A percentile compares a stretch with the other conserved stretches of the same genome.
phyloP scores from a whole-genome alignment of 306 rosid species.

The Oxytropis ochrocephala region DNA sequence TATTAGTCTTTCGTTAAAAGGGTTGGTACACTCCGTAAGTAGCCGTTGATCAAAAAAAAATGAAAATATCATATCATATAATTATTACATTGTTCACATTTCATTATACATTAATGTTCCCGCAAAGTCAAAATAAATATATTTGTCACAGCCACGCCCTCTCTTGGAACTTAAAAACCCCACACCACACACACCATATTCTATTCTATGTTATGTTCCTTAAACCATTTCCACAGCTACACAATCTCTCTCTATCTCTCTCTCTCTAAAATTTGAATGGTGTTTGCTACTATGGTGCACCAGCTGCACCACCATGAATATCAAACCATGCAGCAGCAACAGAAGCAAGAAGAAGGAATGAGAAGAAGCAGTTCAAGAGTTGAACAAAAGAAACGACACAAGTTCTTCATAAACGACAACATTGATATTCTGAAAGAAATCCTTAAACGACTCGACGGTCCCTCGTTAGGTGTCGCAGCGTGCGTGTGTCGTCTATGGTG shows the following conservation, averaged over 20 bases:
- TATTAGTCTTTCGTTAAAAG: too few species aligned
- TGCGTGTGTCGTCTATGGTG: constrained; percentile 92
- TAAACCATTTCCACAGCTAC: background rate
- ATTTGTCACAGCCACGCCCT: background rate
- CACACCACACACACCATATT: background rate
- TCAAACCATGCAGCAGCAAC: too few species aligned
- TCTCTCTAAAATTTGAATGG: background rate
- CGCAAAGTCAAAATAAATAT: constrained; percentile 12
- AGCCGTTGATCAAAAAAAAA: too few species aligned
- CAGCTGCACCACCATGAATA: constrained; percentile 4
- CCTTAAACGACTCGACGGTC: constrained; percentile 86
- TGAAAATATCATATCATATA: background rate
- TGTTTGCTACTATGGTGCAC: constrained; percentile 14
- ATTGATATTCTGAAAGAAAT: constrained; percentile 73
- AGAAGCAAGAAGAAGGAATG: constrained; percentile 6
- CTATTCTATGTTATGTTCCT: background rate
- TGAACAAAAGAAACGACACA: constrained; percentile 31
- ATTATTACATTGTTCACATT: background rate
- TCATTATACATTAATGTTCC: background rate
- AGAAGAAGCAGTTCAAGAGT: constrained; percentile 16
- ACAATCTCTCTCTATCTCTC: background rate
- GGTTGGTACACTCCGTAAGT: too few species aligned
- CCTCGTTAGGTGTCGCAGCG: constrained; percentile 75
- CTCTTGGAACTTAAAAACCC: background rate
- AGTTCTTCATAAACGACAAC: constrained; percentile 83